phyloP scores from a whole-genome alignment of 768 basidiomycete genomes.

The Lactarius hatsudake region DNA sequence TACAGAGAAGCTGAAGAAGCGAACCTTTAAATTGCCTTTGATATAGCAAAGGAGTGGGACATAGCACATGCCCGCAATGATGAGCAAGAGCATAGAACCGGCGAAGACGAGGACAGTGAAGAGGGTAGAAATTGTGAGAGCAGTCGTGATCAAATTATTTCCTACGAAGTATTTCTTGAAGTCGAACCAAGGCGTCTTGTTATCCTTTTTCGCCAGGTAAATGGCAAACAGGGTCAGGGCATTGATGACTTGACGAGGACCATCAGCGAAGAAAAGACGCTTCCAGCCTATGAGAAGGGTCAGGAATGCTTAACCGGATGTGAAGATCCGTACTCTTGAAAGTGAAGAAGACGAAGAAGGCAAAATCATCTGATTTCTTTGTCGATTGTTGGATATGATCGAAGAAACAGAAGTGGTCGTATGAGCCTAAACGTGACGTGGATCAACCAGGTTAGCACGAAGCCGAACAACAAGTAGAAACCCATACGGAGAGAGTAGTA shows the following conservation, averaged over 20 bases:
- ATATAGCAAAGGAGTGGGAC: conserved; percentile 95
- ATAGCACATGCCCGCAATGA: conserved; percentile 84
- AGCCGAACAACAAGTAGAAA: conserved; percentile 9
- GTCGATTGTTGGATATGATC: conserved; percentile 94
- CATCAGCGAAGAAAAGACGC: conserved; percentile 86
- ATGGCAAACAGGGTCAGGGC: conserved; percentile 95
- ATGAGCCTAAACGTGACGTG: conserved; percentile 59
- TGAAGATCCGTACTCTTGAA: conserved; percentile 79
- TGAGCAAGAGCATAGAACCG: conserved; percentile 76
- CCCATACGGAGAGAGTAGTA: conserved; percentile 91
- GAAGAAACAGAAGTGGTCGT: conserved; percentile 98
- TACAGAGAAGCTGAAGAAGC: conserved; percentile 18
- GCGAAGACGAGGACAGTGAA: conserved; percentile 88
- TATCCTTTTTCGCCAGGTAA: conserved; percentile 53
- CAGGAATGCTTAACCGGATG: neutral
- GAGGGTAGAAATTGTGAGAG: conserved; percentile 82
- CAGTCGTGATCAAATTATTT: conserved; percentile 67
- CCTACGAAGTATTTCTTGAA: conserved; percentile 76
- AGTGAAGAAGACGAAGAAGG: conserved; percentile 98
- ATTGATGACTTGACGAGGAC: conserved; percentile 96
- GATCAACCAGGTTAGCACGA: neutral
- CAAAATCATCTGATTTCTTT: conserved; percentile 95
- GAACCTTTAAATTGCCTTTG: conserved; percentile 92
- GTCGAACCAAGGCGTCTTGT: conserved; percentile 59
- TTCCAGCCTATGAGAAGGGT: conserved; percentile 63